A percentile compares a stretch with the other conserved stretches of the same genome.
Conservation (phyloP, 768 basidiomycete species). For the Amanita polypyramis region DNA sequence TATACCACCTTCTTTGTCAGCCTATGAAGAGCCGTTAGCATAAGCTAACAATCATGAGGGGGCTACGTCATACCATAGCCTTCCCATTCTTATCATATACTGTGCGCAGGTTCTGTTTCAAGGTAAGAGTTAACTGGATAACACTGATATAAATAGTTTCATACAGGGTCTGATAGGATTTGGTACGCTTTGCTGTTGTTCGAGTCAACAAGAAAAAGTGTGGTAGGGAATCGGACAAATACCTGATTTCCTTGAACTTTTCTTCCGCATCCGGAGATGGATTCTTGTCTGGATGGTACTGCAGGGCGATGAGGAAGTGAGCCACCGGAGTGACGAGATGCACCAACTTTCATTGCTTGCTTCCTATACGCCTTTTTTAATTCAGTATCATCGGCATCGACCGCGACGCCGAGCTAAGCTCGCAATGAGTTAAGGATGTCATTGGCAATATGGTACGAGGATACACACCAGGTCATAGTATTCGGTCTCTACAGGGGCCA, state of each 20-base stretch:
- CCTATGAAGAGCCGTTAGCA: slow-evolving; percentile 21
- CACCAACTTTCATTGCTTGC: slow-evolving; percentile 80
- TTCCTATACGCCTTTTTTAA: slow-evolving; percentile 95
- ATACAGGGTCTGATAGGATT: slow-evolving; percentile 74
- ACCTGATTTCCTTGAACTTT: slow-evolving; percentile 97
- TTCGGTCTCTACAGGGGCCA: slow-evolving; percentile 86
- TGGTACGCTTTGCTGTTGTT: slow-evolving; percentile 97
- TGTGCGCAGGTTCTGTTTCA: slow-evolving; percentile 57
- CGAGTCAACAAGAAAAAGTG: slow-evolving; percentile 5
- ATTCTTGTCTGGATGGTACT: slow-evolving; percentile 98
- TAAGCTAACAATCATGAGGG: background rate
- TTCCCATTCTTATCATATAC: slow-evolving; percentile 97
- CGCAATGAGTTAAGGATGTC: background rate
- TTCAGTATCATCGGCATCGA: slow-evolving; percentile 68
- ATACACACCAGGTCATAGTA: slow-evolving; percentile 74
- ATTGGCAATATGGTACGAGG: background rate
- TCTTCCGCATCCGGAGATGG: slow-evolving; percentile 85
- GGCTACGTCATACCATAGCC: slow-evolving; percentile 48
- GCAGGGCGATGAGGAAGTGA: slow-evolving; percentile 4
- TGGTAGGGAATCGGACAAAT: background rate
- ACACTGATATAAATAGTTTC: slow-evolving; percentile 15
- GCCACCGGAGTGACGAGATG: background rate
- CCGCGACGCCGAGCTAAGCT: slow-evolving; percentile 53
- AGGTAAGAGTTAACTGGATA: slow-evolving; percentile 2
- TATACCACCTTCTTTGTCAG: slow-evolving; percentile 67